phyloP scores from a whole-genome alignment of 441 rosid species.

The Theobroma grandiflorum region DNA sequence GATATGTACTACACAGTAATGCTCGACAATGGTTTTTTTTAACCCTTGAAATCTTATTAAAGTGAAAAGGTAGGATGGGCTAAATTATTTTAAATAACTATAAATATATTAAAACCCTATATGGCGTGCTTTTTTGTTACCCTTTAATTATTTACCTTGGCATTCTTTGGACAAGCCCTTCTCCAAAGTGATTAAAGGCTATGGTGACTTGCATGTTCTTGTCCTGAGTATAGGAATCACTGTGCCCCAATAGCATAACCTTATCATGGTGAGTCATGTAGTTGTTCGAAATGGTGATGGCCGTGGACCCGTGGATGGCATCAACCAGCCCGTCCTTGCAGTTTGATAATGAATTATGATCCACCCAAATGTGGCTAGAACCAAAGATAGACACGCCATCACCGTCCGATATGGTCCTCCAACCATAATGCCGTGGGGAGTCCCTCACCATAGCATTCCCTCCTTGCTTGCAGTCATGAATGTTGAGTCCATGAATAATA shows the following conservation, averaged over 20 bases:
- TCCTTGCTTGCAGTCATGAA: conserved; percentile 91
- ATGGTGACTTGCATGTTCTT: conserved; percentile 94
- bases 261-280: conserved; percentile 92
- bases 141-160: conserved; percentile 65
- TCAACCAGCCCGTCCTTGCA: conserved; percentile 85
- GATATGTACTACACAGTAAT: not conserved
- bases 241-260: conserved; percentile 90
- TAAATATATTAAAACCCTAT: not conserved
- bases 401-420: conserved; percentile 85
- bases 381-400: conserved; percentile 96
- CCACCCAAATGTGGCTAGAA: conserved; percentile 91
- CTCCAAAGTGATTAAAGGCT: conserved; percentile 94
- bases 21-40: not conserved
- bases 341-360: conserved; percentile 81
- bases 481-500: conserved; percentile 82
- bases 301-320: conserved; percentile 85
- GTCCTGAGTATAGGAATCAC: conserved; percentile 77
- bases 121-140: not conserved
- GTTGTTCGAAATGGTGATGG: conserved; percentile 90
- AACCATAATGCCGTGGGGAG: conserved; percentile 84
- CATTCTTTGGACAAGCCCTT: conserved; percentile 95
- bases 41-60: not conserved
- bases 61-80: not conserved
- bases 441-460: conserved; percentile 83
- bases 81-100: not conserved